phyloP scores from a whole-genome alignment of 2,329 filamentous ascomycete species.

The Aspergillus novoparasiticus region DNA sequence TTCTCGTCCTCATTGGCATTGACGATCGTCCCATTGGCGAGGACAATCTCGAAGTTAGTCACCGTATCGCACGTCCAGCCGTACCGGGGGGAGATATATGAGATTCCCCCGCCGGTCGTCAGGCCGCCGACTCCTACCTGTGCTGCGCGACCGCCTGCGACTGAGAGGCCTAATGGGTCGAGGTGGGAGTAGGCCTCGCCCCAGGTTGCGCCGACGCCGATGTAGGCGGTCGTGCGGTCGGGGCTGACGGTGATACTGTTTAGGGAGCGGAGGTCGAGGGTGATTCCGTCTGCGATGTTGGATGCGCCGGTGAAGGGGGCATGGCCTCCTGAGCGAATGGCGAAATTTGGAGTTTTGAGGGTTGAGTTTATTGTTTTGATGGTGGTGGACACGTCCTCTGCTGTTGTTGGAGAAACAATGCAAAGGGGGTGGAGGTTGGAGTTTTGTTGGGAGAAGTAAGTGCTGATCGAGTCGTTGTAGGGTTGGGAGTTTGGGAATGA shows the following conservation, averaged over 20 bases:
- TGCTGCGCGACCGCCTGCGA: constrained; percentile 25
- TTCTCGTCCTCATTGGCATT: constrained; percentile 42
- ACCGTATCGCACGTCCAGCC: constrained; percentile 40
- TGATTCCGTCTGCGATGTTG: background rate
- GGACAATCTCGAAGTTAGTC: constrained; percentile 49
- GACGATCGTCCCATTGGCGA: constrained; percentile 48
- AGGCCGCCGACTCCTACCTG: constrained; percentile 32
- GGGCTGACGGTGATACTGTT: background rate
- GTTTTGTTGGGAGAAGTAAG: constrained; percentile 19
- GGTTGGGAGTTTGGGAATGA: constrained; percentile 7
- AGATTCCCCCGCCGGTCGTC: constrained; percentile 19
- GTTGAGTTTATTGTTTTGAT: constrained; percentile 8
- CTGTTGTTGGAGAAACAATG: constrained; percentile 22
- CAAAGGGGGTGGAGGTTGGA: constrained; percentile 20
- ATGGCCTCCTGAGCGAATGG: background rate
- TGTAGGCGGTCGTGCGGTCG: background rate
- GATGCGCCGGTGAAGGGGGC: background rate
- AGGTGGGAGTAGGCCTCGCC: constrained; percentile 17
- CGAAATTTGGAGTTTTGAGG: background rate
- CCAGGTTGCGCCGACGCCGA: constrained; percentile 19
- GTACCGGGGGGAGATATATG: constrained; percentile 17
- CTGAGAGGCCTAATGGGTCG: constrained; percentile 20
- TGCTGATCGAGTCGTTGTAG: constrained; percentile 11
- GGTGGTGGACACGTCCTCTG: constrained; percentile 21
- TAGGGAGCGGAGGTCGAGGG: background rate